Percentiles rank a stretch among this genome's conserved stretches.
Evolutionary conservation across 257 asterid genomes (phyloP).

Genomic region (Fraxinus americana): DNA sequence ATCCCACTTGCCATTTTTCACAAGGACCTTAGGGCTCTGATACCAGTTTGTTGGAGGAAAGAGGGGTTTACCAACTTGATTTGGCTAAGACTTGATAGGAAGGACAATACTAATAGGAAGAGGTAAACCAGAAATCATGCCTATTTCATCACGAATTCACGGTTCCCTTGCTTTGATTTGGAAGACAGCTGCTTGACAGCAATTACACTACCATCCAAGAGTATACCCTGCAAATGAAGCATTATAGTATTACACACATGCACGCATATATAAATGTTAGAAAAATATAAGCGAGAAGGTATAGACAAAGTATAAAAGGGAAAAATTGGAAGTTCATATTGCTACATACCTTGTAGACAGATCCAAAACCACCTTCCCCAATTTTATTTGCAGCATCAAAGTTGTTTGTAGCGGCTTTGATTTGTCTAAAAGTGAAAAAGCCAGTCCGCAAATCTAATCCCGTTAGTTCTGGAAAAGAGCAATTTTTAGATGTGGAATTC

Average conservation of each 20-base stretch:
- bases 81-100: too few species aligned
- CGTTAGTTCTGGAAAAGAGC: slow-evolving; percentile 43
- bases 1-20: too few species aligned
- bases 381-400: background rate
- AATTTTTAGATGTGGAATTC: slow-evolving; percentile 2
- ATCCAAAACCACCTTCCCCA: slow-evolving; percentile 1
- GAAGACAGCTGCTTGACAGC: slow-evolving; percentile 29
- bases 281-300: background rate
- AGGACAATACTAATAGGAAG: too few species aligned
- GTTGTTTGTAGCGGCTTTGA: background rate
- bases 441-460: slow-evolving; percentile 60
- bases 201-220: slow-evolving; percentile 19
- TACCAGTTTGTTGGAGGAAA: too few species aligned
- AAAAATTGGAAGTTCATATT: background rate
- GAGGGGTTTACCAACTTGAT: too few species aligned
- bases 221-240: slow-evolving; percentile 11
- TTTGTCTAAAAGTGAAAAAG: slow-evolving; percentile 36
- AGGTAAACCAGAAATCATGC: slow-evolving; percentile 24
- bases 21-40: too few species aligned
- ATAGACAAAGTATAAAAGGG: background rate
- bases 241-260: background rate
- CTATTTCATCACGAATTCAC: slow-evolving; percentile 29
- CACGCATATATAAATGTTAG: background rate
- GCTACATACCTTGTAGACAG: background rate
- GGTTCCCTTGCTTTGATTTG: slow-evolving; percentile 27